phyloP scores from a whole-genome alignment of 768 basidiomycete genomes.

The Mycena pura region DNA sequence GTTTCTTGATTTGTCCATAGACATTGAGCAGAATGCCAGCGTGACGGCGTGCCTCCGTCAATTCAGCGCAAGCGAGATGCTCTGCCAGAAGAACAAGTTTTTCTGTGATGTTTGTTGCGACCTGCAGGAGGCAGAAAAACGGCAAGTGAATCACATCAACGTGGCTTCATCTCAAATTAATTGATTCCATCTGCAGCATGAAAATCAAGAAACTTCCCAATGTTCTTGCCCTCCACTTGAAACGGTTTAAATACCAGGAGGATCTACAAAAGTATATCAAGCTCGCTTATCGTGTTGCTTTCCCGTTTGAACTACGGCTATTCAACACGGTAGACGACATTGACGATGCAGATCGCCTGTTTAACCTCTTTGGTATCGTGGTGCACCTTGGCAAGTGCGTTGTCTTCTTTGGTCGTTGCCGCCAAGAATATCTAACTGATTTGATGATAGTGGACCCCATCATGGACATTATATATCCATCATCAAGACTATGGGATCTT shows the following conservation, averaged over 20 bases:
- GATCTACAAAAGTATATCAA: constrained; percentile 91
- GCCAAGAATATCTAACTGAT: constrained; percentile 21
- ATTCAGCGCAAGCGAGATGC: constrained; percentile 98
- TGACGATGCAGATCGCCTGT: constrained; percentile 89
- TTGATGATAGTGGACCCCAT: constrained; percentile 82
- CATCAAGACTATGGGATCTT: constrained; percentile 82
- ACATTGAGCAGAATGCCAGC: constrained; percentile 98
- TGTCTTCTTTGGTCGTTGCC: constrained; percentile 5
- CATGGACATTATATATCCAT: constrained; percentile 98
- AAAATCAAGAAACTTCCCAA: constrained; percentile 98
- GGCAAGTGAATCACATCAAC: constrained; percentile 56
- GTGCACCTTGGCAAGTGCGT: constrained; percentile 99
- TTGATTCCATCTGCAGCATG: constrained; percentile 66
- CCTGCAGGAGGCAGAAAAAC: constrained; percentile 96
- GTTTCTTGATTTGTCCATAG: constrained; percentile 98
- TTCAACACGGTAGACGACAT: constrained; percentile 98
- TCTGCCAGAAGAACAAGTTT: constrained; percentile 97
- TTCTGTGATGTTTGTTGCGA: constrained; percentile 98
- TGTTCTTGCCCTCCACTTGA: constrained; percentile 92
- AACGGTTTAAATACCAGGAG: constrained; percentile 99
- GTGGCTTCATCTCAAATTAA: neutral
- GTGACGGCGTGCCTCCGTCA: constrained; percentile 95
- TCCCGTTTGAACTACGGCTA: constrained; percentile 91
- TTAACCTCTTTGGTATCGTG: constrained; percentile 94
- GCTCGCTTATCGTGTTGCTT: constrained; percentile 94